Evolutionary conservation across 73 alveolate genomes (phyloP).

Genomic region (Uronychia binucleata): DNA sequence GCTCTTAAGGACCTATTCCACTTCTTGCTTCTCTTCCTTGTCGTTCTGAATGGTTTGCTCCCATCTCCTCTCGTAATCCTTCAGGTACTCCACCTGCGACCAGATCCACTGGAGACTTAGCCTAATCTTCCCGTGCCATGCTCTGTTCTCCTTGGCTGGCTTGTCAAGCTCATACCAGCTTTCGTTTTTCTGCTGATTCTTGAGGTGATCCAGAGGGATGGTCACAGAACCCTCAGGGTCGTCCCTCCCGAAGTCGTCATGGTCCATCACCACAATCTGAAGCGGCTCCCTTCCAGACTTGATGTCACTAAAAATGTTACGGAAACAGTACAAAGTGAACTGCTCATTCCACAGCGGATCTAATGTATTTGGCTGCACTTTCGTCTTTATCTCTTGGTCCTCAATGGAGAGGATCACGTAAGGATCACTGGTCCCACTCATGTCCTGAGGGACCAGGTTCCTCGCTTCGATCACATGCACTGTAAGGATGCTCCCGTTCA

Average conservation of each 20-base stretch:
- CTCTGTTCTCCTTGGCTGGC: neutral
- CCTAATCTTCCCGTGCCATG: constrained; percentile 38
- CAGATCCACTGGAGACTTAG: constrained; percentile 62
- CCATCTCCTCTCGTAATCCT: constrained; percentile 45
- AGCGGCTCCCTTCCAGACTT: constrained; percentile 24
- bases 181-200: constrained; percentile 64
- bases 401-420: constrained; percentile 41
- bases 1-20: constrained; percentile 36
- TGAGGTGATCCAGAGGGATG: constrained; percentile 10
- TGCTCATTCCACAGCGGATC: constrained; percentile 64
- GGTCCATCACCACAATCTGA: constrained; percentile 47
- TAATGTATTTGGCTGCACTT: constrained; percentile 15
- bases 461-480: constrained; percentile 71
- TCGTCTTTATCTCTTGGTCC: constrained; percentile 30
- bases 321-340: constrained; percentile 32
- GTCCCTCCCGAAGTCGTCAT: constrained; percentile 40
- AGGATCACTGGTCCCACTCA: constrained; percentile 63
- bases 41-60: constrained; percentile 47
- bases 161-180: constrained; percentile 42
- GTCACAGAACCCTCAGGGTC: constrained; percentile 55
- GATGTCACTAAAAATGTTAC: constrained; percentile 7
- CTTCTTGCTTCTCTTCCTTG: constrained; percentile 39
- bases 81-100: constrained; percentile 40
- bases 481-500: constrained; percentile 64
- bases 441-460: constrained; percentile 61